Evolutionary conservation across 2,329 filamentous ascomycete genomes (phyloP).

Genomic region (Penicillium sp.): DNA sequence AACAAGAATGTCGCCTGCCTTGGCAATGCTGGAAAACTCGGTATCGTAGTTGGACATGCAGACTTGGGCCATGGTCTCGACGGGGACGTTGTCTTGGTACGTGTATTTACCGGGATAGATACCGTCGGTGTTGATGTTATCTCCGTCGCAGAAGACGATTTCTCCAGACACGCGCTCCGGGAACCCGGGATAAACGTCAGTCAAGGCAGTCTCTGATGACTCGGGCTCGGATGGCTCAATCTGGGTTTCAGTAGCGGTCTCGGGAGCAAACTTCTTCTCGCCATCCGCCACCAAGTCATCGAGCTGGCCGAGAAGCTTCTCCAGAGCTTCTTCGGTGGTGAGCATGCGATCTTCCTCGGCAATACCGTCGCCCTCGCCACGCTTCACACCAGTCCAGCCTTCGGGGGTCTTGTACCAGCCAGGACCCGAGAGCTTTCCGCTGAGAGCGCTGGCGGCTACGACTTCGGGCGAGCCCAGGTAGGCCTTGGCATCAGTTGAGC

Average conservation of each 20-base stretch:
- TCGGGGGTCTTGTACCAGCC: slow-evolving; percentile 71
- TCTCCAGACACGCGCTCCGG: slow-evolving; percentile 76
- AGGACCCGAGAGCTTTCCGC: slow-evolving; percentile 53
- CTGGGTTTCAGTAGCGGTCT: slow-evolving; percentile 11
- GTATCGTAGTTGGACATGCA: slow-evolving; percentile 94
- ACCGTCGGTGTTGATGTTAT: slow-evolving; percentile 85
- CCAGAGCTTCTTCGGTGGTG: slow-evolving; percentile 63
- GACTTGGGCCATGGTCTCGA: slow-evolving; percentile 75
- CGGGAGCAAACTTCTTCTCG: slow-evolving; percentile 42
- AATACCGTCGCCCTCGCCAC: slow-evolving; percentile 66
- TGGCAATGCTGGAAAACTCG: slow-evolving; percentile 58
- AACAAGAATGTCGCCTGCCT: slow-evolving; percentile 72
- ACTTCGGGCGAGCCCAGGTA: slow-evolving; percentile 88
- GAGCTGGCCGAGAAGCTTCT: slow-evolving; percentile 63
- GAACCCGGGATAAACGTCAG: slow-evolving; percentile 77
- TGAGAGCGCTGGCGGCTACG: slow-evolving; percentile 80
- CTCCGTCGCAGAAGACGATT: slow-evolving; percentile 78
- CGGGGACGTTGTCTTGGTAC: slow-evolving; percentile 76
- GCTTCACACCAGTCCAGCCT: slow-evolving; percentile 54
- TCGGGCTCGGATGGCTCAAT: slow-evolving; percentile 13
- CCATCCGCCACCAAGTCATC: slow-evolving; percentile 56
- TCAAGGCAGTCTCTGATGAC: slow-evolving; percentile 30
- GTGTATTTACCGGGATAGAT: slow-evolving; percentile 92
- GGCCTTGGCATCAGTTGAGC: slow-evolving; percentile 68
- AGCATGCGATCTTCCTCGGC: slow-evolving; percentile 58